These are phyloP conservation scores for Macadamia integrifolia DNA, from an alignment of 164 flowering plant genomes.

Conservation along the genomic window DNA sequence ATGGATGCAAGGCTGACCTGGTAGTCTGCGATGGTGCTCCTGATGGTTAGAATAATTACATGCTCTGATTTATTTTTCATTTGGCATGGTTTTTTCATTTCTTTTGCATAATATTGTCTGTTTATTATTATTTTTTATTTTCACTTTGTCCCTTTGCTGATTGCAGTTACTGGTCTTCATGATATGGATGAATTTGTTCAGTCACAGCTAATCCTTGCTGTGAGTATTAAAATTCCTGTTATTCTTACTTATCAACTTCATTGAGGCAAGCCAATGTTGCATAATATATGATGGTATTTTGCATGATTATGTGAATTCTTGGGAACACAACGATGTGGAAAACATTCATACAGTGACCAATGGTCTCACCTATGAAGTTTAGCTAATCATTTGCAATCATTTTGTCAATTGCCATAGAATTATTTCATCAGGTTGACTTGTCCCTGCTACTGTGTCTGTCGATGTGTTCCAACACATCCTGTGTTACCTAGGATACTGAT, in stretches of 20 bases:
- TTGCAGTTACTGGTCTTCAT: slow-evolving; percentile 95
- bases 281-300: neutral
- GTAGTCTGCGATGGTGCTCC: slow-evolving; percentile 99
- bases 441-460: no score
- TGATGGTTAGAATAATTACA: slow-evolving; percentile 57
- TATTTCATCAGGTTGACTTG: no score
- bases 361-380: no score
- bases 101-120: neutral
- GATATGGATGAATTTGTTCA: slow-evolving; percentile 99
- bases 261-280: neutral
- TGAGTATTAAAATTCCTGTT: slow-evolving; percentile 26
- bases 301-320: no score
- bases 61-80: neutral
- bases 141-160: slow-evolving; percentile 9
- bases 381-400: no score
- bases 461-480: no score
- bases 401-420: no score
- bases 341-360: no score
- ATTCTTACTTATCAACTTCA: neutral
- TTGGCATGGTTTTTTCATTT: neutral
- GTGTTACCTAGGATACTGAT: no score
- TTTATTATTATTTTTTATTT: neutral
- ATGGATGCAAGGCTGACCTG: slow-evolving; percentile 97
- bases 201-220: slow-evolving; percentile 90
- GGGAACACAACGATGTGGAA: no score